Conservation (phyloP, 768 basidiomycete genomes). For the Scleroderma bovista region DNA sequence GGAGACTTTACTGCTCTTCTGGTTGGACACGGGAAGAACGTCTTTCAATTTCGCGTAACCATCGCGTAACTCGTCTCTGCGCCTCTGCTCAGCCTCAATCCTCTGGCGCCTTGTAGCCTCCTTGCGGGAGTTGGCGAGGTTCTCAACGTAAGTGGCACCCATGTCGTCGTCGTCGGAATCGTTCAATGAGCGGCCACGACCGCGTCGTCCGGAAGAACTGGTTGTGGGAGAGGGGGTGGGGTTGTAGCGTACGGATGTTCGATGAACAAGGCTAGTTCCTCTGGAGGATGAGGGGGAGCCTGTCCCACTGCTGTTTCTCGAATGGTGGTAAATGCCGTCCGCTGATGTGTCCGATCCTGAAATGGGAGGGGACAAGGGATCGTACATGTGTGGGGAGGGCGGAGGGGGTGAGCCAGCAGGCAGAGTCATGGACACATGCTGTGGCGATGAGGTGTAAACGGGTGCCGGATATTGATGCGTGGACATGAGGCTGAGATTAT, state of each 20-base stretch:
- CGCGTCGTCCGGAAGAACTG: conserved; percentile 63
- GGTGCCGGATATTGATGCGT: conserved; percentile 58
- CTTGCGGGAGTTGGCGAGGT: conserved; percentile 71
- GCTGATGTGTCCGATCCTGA: conserved; percentile 88
- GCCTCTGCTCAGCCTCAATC: conserved; percentile 86
- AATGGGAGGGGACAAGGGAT: conserved; percentile 78
- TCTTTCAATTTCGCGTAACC: conserved; percentile 87
- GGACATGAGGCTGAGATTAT: conserved; percentile 61
- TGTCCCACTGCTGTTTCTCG: conserved; percentile 65
- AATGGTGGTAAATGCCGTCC: conserved; percentile 74
- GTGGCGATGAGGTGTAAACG: conserved; percentile 57
- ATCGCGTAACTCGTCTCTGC: conserved; percentile 85
- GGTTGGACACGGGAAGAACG: conserved; percentile 79
- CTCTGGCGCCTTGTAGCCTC: conserved; percentile 80
- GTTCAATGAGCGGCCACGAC: conserved; percentile 59
- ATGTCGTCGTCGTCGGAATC: conserved; percentile 76
- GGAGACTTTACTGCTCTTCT: conserved; percentile 89
- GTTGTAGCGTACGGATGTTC: conserved; percentile 64
- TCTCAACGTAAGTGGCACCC: conserved; percentile 64
- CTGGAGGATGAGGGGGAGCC: conserved; percentile 77
- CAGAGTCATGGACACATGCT: conserved; percentile 64
- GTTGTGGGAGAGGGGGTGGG: conserved; percentile 75
- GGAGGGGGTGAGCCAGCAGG: conserved; percentile 66
- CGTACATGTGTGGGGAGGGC: conserved; percentile 75
- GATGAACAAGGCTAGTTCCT: conserved; percentile 71